These are phyloP conservation scores for Breynia disticha DNA, from an alignment of 441 rosid genomes.

Conservation along the genomic window DNA sequence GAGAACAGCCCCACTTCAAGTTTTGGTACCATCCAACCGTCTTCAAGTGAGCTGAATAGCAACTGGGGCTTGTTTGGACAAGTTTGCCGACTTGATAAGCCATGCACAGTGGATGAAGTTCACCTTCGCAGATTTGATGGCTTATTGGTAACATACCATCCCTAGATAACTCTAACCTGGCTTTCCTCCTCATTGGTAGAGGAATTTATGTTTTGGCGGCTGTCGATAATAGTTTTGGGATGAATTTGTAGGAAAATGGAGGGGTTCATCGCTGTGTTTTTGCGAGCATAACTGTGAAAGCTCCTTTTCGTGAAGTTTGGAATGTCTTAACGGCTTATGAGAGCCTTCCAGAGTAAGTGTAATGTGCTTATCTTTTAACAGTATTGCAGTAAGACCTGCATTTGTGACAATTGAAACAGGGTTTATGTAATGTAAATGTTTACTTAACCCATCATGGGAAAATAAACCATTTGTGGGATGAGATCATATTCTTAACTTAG, in stretches of 20 bases:
- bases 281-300: conserved; percentile 93
- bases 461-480: background rate
- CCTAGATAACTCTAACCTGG: conserved; percentile 17
- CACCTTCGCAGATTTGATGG: conserved; percentile 97
- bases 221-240: conserved; percentile 29
- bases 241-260: conserved; percentile 71
- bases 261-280: conserved; percentile 91
- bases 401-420: background rate
- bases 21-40: conserved; percentile 26
- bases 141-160: conserved; percentile 53
- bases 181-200: conserved; percentile 12
- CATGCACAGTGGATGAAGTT: conserved; percentile 84
- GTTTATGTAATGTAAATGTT: background rate
- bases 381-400: background rate
- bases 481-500: background rate
- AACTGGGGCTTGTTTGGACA: conserved; percentile 82
- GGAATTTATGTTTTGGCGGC: conserved; percentile 17
- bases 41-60: conserved; percentile 44
- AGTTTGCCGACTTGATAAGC: conserved; percentile 69
- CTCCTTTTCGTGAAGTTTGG: conserved; percentile 92
- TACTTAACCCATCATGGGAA: too few species aligned
- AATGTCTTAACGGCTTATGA: conserved; percentile 83
- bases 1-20: conserved; percentile 28
- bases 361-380: conserved; percentile 3
- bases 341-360: conserved; percentile 86